phyloP scores from a whole-genome alignment of 116 monocot species.

The Iris pallida region DNA sequence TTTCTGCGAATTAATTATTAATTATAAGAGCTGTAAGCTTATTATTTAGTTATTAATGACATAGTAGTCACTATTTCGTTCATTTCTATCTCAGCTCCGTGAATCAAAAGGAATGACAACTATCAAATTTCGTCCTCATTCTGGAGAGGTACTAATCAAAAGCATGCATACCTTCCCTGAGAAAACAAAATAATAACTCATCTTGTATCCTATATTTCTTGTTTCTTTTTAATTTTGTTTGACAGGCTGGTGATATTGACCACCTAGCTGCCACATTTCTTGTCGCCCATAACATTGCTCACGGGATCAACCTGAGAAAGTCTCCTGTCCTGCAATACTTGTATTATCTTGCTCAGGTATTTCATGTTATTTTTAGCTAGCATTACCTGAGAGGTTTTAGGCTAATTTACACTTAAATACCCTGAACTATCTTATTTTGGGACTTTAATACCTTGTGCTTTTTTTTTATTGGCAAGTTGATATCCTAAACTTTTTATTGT shows the following conservation, averaged over 20 bases:
- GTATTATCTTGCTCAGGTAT: slow-evolving; percentile 98
- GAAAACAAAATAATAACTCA: neutral
- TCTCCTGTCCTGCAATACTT: slow-evolving; percentile 97
- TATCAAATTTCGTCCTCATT: slow-evolving; percentile 94
- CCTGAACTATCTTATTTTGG: too few relatives aligned
- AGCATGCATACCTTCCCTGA: neutral
- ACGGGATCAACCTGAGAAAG: slow-evolving; percentile 91
- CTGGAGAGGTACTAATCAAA: slow-evolving; percentile 76
- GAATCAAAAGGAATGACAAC: slow-evolving; percentile 98
- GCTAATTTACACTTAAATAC: too few relatives aligned
- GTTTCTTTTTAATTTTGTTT: neutral
- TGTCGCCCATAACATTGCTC: slow-evolving; percentile 74
- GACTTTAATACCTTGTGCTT: too few relatives aligned
- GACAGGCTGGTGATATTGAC: slow-evolving; percentile 92
- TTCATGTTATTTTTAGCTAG: neutral
- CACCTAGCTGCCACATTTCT: slow-evolving; percentile 99
- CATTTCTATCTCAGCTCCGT: slow-evolving; percentile 56
- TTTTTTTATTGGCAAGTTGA: too few relatives aligned
- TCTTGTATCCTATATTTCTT: neutral
- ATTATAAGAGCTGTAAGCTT: too few relatives aligned
- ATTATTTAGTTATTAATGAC: too few relatives aligned
- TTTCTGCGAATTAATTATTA: too few relatives aligned
- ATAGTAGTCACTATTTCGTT: neutral
- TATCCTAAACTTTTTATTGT: too few relatives aligned
- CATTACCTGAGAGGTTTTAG: too few relatives aligned